Evolutionary conservation across 2,329 filamentous ascomycete genomes (phyloP), one percentile per base, ranked within the genome.

Genomic region (Zymoseptoria passerinii): DNA sequence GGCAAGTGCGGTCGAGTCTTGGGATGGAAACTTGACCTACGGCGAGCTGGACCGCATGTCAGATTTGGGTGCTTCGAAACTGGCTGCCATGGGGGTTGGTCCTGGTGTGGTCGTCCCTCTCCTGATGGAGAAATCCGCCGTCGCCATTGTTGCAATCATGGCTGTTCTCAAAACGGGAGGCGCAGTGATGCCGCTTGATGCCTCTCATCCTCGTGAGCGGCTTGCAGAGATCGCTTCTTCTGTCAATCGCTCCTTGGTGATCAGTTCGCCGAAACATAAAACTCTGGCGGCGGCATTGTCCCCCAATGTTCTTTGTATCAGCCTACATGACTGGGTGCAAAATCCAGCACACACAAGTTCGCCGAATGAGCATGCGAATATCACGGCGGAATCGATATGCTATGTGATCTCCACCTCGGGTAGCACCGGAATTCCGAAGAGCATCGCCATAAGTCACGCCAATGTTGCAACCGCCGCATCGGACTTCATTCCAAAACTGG

Each of bases 101-200:
- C 58, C 59, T 8, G 59, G 61, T 4, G 56, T 56, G 0, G 52
- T 65, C 4, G 59, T 70, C 1, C 63, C 67, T 8, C 28, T 68
- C 13, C 61, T 59, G 53, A 67, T 69, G 52, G 68, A 71, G 53
- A 71, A 71, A 52, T 68, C 66, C 13, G 52, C 54, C 48, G 68
- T 64, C 64, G 60, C 60, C 19, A 58, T 61, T 27, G 66, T 71
- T 13, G 63, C 59, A 48, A 61, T 66, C 28, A 57, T 66, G 49
- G 70, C 61, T 40, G 57, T 61, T 7, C 65, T 72, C 64, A 70
- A 71, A 58, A 66, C 66, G 9, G 69, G 70, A 35, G 67, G 57
- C 16, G 64, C 65, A 13, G 66, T 65, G 35, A 63, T 67, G 8
- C 57, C 65, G 7, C 64, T 71, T 54, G 70, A 71, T 51, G 61